phyloP scores from a whole-genome alignment of 192 early-diverging fungal genomes.

The Mortierella antarctica region DNA sequence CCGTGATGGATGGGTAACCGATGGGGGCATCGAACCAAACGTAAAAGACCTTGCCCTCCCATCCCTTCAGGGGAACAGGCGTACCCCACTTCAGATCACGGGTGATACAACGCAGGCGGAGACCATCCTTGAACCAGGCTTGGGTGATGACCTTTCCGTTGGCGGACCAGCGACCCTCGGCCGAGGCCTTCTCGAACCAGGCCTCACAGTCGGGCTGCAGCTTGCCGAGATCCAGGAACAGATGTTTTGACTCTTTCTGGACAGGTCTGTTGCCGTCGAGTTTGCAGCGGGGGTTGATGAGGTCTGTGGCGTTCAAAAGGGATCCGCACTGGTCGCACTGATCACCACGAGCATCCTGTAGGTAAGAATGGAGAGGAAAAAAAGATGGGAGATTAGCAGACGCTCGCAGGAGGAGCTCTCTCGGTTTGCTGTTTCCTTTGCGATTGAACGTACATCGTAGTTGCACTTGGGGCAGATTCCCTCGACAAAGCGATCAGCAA shows the following conservation, averaged over 20 bases:
- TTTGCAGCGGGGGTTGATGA: constrained; percentile 96
- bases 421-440: neutral
- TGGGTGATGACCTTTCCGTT: constrained; percentile 92
- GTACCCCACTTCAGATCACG: constrained; percentile 99
- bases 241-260: constrained; percentile 84
- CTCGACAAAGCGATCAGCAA: constrained; percentile 98
- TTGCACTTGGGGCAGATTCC: constrained; percentile 93
- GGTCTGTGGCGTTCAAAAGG: constrained; percentile 91
- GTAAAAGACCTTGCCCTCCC: constrained; percentile 95
- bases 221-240: constrained; percentile 89
- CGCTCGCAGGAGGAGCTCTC: neutral
- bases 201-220: constrained; percentile 80
- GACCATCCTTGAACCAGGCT: constrained; percentile 94
- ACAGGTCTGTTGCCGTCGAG: constrained; percentile 86
- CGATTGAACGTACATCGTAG: constrained; percentile 66
- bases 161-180: constrained; percentile 85
- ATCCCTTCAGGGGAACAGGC: constrained; percentile 87
- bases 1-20: constrained; percentile 98
- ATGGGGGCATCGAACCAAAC: constrained; percentile 99
- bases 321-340: constrained; percentile 97
- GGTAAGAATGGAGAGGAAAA: neutral
- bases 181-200: constrained; percentile 77
- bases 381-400: neutral
- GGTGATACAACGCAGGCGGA: constrained; percentile 95
- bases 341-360: constrained; percentile 94